A percentile compares a stretch with the other conserved stretches of the same genome.
Conservation (phyloP, 2,329 filamentous ascomycete genomes). For the Penicillium sp. region DNA sequence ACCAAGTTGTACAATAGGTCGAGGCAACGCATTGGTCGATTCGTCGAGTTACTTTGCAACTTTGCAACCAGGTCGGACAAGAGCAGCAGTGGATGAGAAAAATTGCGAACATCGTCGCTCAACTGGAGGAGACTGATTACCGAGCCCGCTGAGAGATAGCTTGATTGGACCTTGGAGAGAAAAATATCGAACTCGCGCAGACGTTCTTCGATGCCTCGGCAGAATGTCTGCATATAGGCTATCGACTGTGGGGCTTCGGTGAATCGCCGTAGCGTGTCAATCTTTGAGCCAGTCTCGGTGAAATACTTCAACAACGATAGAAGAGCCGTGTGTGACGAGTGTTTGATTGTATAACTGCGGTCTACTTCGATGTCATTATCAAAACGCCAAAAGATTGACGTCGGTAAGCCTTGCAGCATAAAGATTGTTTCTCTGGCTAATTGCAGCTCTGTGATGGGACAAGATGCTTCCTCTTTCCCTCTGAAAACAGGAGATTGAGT, state of each 20-base stretch:
- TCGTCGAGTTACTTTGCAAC: slow-evolving; percentile 50
- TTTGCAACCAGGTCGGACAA: slow-evolving; percentile 66
- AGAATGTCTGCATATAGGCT: slow-evolving; percentile 71
- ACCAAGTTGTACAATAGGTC: slow-evolving; percentile 76
- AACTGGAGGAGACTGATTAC: slow-evolving; percentile 70
- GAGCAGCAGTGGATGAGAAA: slow-evolving; percentile 60
- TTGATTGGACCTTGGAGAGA: slow-evolving; percentile 63
- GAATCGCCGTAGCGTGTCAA: slow-evolving; percentile 57
- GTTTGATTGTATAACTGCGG: slow-evolving; percentile 39
- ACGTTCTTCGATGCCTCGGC: slow-evolving; percentile 62
- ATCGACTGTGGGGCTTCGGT: slow-evolving; percentile 50
- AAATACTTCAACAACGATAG: slow-evolving; percentile 47
- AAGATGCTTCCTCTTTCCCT: slow-evolving; percentile 27
- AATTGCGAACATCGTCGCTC: slow-evolving; percentile 59
- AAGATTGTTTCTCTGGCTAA: slow-evolving; percentile 77
- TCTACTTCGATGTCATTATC: slow-evolving; percentile 43
- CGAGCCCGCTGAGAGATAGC: slow-evolving; percentile 58
- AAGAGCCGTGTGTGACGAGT: slow-evolving; percentile 40
- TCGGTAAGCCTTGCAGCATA: slow-evolving; percentile 80
- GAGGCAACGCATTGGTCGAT: slow-evolving; percentile 70
- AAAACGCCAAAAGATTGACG: slow-evolving; percentile 65
- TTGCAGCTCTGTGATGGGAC: slow-evolving; percentile 69
- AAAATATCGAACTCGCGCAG: slow-evolving; percentile 62
- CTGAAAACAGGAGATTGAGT: slow-evolving; percentile 23
- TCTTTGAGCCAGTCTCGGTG: slow-evolving; percentile 52